These are phyloP conservation scores for Tulasnella sp. DNA, from an alignment of 768 basidiomycete species.

Conservation along the genomic window DNA sequence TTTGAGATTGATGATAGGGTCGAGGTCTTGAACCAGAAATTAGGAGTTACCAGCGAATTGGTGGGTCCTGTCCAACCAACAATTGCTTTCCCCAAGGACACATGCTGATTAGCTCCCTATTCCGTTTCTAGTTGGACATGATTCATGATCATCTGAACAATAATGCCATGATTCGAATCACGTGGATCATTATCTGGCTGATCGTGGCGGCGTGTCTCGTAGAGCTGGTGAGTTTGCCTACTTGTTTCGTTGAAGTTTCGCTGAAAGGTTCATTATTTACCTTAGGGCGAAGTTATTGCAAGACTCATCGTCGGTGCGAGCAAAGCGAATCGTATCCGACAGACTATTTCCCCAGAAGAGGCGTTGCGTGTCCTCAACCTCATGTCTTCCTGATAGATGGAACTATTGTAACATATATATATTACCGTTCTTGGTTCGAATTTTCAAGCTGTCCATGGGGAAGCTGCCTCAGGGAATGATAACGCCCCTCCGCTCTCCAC, in stretches of 20 bases:
- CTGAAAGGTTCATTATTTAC: slow-evolving; percentile 34
- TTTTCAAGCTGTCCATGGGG: neutral
- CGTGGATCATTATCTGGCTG: slow-evolving; percentile 74
- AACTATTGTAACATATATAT: neutral
- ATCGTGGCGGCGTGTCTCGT: slow-evolving; percentile 89
- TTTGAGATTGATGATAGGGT: slow-evolving; percentile 87
- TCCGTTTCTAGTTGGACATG: slow-evolving; percentile 63
- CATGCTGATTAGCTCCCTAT: neutral
- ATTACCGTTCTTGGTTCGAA: neutral
- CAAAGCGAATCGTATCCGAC: slow-evolving; percentile 3
- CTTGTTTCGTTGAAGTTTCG: neutral
- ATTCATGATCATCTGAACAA: slow-evolving; percentile 93
- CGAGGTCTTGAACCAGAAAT: slow-evolving; percentile 79
- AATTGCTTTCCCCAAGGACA: neutral
- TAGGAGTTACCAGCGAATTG: slow-evolving; percentile 83
- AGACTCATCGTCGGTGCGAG: slow-evolving; percentile 64
- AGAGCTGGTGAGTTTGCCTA: slow-evolving; percentile 53
- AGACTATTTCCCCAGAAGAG: neutral
- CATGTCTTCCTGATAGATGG: neutral
- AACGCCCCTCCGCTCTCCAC: no score
- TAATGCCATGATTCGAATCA: slow-evolving; percentile 85
- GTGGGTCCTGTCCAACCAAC: slow-evolving; percentile 45
- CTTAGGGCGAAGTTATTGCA: slow-evolving; percentile 76
- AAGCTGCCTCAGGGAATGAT: no score
- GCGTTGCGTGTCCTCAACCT: neutral